Conservation (phyloP, 2,329 filamentous ascomycete species). For the Colletotrichum tropicicola region DNA sequence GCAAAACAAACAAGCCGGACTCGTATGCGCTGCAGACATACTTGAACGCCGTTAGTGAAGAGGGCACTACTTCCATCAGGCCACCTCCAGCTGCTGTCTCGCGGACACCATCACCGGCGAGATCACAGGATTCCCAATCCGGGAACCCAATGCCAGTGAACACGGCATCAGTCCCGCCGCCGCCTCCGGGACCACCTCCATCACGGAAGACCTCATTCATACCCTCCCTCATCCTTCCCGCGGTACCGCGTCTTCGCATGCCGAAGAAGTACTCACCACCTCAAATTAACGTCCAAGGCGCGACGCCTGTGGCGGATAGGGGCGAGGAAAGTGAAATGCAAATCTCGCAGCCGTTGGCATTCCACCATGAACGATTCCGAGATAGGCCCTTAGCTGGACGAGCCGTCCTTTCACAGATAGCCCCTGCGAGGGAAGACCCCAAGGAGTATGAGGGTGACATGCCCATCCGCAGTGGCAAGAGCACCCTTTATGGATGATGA, state of each 20-base stretch:
- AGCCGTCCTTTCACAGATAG: not conserved
- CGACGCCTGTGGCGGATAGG: constrained; percentile 38
- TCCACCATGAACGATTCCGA: constrained; percentile 36
- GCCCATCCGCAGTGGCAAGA: constrained; percentile 46
- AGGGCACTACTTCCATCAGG: constrained; percentile 21
- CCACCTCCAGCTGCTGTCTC: constrained; percentile 21
- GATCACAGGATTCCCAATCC: not conserved
- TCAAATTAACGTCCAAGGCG: constrained; percentile 39
- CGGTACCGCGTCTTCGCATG: constrained; percentile 46
- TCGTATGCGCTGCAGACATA: constrained; percentile 49
- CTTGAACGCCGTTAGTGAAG: constrained; percentile 41
- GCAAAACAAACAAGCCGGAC: constrained; percentile 36
- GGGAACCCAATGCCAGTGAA: constrained; percentile 2
- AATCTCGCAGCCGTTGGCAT: constrained; percentile 40
- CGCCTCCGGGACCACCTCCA: constrained; percentile 38
- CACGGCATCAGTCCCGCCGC: constrained; percentile 33
- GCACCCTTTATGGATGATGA: constrained; percentile 42
- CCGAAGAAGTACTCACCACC: constrained; percentile 54
- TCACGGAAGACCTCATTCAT: constrained; percentile 34
- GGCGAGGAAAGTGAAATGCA: constrained; percentile 35
- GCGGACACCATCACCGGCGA: constrained; percentile 1
- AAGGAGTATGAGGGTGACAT: constrained; percentile 35
- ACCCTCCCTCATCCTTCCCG: constrained; percentile 47
- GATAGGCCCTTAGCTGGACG: constrained; percentile 35
- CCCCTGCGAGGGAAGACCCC: constrained; percentile 9